Base-by-base conservation (phyloP, 2,329 filamentous ascomycete genomes). In the Arthrobotrys sinensis region DNA sequence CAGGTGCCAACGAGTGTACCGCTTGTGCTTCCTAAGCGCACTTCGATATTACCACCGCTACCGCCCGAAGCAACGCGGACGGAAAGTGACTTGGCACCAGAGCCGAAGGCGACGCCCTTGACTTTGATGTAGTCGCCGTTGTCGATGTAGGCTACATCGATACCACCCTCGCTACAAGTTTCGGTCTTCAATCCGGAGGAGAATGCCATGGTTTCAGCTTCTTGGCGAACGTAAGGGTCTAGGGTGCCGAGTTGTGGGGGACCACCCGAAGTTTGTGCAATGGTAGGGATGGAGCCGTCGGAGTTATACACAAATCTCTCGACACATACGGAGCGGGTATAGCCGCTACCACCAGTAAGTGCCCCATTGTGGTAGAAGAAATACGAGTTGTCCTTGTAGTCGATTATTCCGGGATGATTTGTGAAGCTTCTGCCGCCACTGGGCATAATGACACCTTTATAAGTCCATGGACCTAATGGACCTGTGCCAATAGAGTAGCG, bases 361-460 rank as follows among this genome's bases (percentile, higher is more conserved):
- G 82, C 83, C 40, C 82, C 82, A 67, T 83, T 83, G 79, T 83
- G 83, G 80, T 83, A 83, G 81, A 83, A 83, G 71, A 83, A 81
- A 80, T 83, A 83, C 24, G 81, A 81, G 21, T 76, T 65, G 68
- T 79, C 80, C 67, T 82, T 81, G 81, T 80, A 83, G 79, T 83
- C 81, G 65, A 83, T 79, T 38, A 82, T 76, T 55, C 80, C 83
- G 2, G 81, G 79, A 76, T 83, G 83, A 72, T 83, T 83, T 53
- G 83, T 83, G 73, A 83, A 83, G 65, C 80, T 81, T 12, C 32
- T 52, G 57, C 82, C 82, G 57, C 81, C 64, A 6, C 81, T 48
- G n/a, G 81, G 76, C 83, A 84, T 83, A 43, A 84, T 77, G 21
- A 81, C 52, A 24, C 83, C 83, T 4, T 80, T 53, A 80, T 82